Evolutionary conservation across 257 asterid genomes (phyloP).

Genomic region (Nicotiana attenuata): DNA sequence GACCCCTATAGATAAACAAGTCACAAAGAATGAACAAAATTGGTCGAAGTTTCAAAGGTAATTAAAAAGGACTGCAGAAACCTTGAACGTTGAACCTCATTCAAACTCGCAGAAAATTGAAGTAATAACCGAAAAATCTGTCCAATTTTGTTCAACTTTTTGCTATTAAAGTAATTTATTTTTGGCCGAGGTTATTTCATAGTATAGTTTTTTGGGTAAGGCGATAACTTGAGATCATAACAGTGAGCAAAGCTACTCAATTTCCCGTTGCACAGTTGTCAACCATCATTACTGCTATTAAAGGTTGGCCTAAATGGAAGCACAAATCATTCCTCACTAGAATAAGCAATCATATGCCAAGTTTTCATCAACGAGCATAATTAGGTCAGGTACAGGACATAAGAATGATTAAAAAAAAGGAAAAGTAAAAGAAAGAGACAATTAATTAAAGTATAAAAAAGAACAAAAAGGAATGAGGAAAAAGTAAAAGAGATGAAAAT

Average conservation of each 20-base stretch:
- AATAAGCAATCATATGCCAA: neutral
- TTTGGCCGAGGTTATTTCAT: neutral
- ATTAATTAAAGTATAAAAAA: constrained; percentile 16
- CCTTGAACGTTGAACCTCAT: neutral
- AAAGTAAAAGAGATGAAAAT: neutral
- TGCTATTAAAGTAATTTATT: neutral
- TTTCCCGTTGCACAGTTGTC: neutral
- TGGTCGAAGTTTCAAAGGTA: neutral
- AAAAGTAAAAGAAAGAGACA: neutral
- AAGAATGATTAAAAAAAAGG: neutral
- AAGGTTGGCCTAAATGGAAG: neutral
- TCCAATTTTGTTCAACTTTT: neutral
- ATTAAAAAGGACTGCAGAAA: too few species aligned
- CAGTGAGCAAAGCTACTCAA: neutral
- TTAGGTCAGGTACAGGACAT: neutral
- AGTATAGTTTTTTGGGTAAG: too few species aligned
- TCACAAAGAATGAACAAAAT: constrained; percentile 4
- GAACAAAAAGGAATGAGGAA: constrained; percentile 1
- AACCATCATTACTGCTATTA: neutral
- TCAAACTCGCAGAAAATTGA: neutral
- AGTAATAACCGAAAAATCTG: neutral
- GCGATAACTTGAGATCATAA: neutral
- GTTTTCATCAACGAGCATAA: neutral
- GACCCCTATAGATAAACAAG: constrained; percentile 58
- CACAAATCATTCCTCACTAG: neutral